Conservation (phyloP, 2,329 filamentous ascomycete species). For the Alternaria sp. region DNA sequence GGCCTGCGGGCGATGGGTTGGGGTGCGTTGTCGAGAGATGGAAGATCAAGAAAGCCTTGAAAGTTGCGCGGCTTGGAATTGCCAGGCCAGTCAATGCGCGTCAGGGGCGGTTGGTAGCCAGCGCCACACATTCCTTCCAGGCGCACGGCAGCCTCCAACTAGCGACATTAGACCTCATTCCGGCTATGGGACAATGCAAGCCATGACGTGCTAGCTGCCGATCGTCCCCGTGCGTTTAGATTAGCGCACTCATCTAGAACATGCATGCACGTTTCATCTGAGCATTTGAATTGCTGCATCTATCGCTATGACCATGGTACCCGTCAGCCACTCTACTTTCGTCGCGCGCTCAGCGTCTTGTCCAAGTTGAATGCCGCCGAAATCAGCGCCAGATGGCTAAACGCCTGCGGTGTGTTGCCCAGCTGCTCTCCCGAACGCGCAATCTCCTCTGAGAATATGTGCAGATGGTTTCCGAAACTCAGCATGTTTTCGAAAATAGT, state of each 20-base stretch:
- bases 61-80: conserved; percentile 16
- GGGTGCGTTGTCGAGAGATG: conserved; percentile 3
- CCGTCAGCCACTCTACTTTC: conserved; percentile 1
- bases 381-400: conserved; percentile 77
- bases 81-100: conserved; percentile 14
- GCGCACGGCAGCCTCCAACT: conserved; percentile 6
- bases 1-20: conserved; percentile 7
- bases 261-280: conserved; percentile 4
- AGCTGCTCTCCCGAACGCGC: conserved; percentile 77
- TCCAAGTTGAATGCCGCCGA: conserved; percentile 81
- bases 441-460: conserved; percentile 83
- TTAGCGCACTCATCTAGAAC: conserved; percentile 16
- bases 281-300: not conserved
- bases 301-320: not conserved
- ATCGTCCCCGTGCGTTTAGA: conserved; percentile 12
- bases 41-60: conserved; percentile 10
- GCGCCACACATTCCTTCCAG: conserved; percentile 21
- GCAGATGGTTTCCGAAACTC: conserved; percentile 76
- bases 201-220: conserved; percentile 19
- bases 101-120: conserved; percentile 21
- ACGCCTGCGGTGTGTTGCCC: conserved; percentile 81
- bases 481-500: conserved; percentile 81
- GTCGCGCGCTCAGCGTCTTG: conserved; percentile 48
- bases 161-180: conserved; percentile 18
- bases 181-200: conserved; percentile 11